Evolutionary conservation across 257 asterid species (phyloP).

Genomic region (Anisodus tanguticus): DNA sequence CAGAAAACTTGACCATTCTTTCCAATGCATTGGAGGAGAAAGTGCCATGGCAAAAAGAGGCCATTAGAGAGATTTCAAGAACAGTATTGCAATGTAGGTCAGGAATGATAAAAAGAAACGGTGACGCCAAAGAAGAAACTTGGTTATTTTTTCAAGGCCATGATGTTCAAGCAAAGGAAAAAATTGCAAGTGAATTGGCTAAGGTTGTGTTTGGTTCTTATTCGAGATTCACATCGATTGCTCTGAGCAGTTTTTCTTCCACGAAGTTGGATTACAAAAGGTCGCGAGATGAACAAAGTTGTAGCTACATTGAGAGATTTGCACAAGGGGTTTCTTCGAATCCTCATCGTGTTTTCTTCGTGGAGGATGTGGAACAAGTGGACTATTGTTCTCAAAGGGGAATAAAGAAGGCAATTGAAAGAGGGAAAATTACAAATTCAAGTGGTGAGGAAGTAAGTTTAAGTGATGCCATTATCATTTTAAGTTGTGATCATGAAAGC

Average conservation of each 20-base stretch:
- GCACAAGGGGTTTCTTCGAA: constrained; percentile 46
- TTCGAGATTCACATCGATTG: constrained; percentile 47
- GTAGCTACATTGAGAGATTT: constrained; percentile 54
- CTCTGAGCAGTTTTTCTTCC: constrained; percentile 55
- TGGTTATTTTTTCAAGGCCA: constrained; percentile 76
- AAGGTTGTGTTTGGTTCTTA: constrained; percentile 70
- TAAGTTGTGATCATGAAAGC: constrained; percentile 52
- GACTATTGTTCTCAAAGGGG: constrained; percentile 54
- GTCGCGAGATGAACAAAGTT: constrained; percentile 59
- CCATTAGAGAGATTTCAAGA: constrained; percentile 60
- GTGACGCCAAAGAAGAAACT: constrained; percentile 60
- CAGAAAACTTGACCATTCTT: constrained; percentile 58
- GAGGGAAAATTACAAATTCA: constrained; percentile 47
- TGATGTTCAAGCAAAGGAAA: constrained; percentile 65
- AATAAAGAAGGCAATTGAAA: constrained; percentile 61
- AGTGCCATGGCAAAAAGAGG: constrained; percentile 64
- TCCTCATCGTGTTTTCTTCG: constrained; percentile 71
- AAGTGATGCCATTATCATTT: constrained; percentile 69
- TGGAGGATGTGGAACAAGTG: constrained; percentile 64
- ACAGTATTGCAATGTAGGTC: constrained; percentile 78
- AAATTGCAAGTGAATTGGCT: constrained; percentile 68
- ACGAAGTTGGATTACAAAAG: constrained; percentile 66
- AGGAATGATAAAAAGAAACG: constrained; percentile 59
- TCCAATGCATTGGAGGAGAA: constrained; percentile 70
- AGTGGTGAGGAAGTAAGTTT: constrained; percentile 62